Evolutionary conservation across 768 basidiomycete genomes (phyloP).

Genomic region (Neoboletus magnificus): DNA sequence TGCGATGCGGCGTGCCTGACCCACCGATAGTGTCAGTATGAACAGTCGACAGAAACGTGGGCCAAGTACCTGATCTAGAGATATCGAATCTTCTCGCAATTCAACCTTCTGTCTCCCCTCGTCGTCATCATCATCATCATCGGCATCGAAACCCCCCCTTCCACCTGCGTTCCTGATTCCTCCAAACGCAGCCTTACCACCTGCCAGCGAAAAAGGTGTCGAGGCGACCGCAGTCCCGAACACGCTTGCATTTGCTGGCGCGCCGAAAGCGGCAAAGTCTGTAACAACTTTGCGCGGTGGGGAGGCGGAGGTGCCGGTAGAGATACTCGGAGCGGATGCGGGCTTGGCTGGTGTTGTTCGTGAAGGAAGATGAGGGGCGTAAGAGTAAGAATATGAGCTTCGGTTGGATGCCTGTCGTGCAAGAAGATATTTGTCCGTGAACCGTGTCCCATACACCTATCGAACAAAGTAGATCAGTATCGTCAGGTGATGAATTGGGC

Average conservation of each 20-base stretch:
- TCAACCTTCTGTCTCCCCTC: slow-evolving; percentile 70
- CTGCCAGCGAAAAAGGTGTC: slow-evolving; percentile 76
- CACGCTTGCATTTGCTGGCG: slow-evolving; percentile 69
- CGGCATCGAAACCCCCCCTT: slow-evolving; percentile 43
- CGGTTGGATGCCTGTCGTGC: slow-evolving; percentile 60
- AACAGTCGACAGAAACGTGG: neutral
- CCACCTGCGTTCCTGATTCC: slow-evolving; percentile 53
- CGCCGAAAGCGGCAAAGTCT: slow-evolving; percentile 85
- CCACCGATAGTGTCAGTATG: slow-evolving; percentile 6
- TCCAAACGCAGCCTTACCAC: slow-evolving; percentile 82
- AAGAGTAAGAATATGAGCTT: slow-evolving; percentile 51
- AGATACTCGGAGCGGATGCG: slow-evolving; percentile 24
- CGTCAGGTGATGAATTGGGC: neutral
- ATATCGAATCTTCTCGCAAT: slow-evolving; percentile 80
- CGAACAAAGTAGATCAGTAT: slow-evolving; percentile 4
- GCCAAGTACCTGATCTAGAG: slow-evolving; percentile 79
- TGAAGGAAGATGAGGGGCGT: slow-evolving; percentile 45
- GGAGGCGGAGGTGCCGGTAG: slow-evolving; percentile 40
- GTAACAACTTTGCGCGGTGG: slow-evolving; percentile 86
- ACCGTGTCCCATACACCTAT: slow-evolving; percentile 91
- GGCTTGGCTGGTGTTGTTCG: slow-evolving; percentile 40
- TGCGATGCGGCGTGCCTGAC: slow-evolving; percentile 75
- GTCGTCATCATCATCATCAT: slow-evolving; percentile 77
- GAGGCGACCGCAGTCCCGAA: slow-evolving; percentile 80
- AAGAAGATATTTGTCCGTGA: slow-evolving; percentile 93